Evolutionary conservation across 768 basidiomycete species (phyloP).

Genomic region (Lepiota venenata): DNA sequence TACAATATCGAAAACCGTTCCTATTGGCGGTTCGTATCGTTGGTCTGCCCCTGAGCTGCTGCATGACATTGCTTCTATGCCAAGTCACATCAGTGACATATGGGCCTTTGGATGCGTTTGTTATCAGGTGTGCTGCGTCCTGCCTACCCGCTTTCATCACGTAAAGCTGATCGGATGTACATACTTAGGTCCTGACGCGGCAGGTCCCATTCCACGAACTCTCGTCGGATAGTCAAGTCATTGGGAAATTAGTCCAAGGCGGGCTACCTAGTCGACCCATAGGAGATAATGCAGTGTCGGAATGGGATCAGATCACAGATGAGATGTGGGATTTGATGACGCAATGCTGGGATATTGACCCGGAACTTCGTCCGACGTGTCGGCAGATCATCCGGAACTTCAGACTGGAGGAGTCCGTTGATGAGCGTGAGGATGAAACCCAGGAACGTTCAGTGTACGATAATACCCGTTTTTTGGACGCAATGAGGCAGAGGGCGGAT

Average conservation of each 20-base stretch:
- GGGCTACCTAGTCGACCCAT: not conserved
- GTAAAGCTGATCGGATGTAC: not conserved
- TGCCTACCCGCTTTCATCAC: not conserved
- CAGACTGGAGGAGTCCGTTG: not conserved
- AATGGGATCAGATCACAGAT: not conserved
- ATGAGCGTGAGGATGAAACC: not conserved
- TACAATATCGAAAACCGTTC: not conserved
- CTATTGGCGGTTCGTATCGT: slow-evolving; percentile 3
- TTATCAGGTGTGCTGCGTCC: slow-evolving; percentile 12
- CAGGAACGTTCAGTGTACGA: not conserved
- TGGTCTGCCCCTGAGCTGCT: slow-evolving; percentile 18
- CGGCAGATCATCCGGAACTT: not conserved
- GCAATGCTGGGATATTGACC: not conserved
- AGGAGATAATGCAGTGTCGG: too few relatives aligned
- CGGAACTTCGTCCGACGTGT: not conserved
- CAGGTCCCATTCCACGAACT: not conserved
- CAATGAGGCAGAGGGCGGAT: not conserved
- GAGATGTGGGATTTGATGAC: not conserved
- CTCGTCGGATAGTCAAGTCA: not conserved
- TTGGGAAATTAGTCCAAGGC: not conserved
- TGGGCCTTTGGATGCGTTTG: slow-evolving; percentile 16
- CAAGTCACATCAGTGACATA: slow-evolving; percentile 12
- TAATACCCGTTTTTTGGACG: not conserved
- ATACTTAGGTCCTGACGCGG: not conserved
- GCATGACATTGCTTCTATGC: not conserved